Percentiles rank a stretch among this genome's conserved stretches.
Evolutionary conservation across 1,284 basidiomycete genomes (phyloP).

Genomic region (Apiotrichum akiyoshidainum): DNA sequence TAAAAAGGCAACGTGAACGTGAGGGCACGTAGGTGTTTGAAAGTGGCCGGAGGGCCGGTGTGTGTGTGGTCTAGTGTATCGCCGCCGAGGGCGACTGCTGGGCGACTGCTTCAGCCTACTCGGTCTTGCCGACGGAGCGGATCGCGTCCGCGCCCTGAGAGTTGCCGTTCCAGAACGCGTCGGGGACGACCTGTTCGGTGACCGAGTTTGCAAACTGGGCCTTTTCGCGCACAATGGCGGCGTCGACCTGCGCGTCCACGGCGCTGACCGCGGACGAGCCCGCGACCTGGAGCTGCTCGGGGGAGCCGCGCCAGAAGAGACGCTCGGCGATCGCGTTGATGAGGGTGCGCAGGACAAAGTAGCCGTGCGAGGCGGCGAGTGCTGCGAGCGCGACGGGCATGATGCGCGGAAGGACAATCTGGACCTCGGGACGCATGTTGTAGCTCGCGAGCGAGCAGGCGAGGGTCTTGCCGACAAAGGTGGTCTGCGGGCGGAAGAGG

Average conservation of each 20-base stretch:
- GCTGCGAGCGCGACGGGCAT: conserved; percentile 69
- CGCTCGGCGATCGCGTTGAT: conserved; percentile 70
- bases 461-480: conserved; percentile 13
- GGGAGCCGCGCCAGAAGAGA: conserved; percentile 67
- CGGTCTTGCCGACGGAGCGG: conserved; percentile 33
- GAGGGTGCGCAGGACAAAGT: conserved; percentile 62
- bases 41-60: conserved; percentile 33
- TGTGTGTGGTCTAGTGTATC: too few relatives aligned
- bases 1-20: background rate
- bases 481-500: conserved; percentile 61
- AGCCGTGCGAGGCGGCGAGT: conserved; percentile 75
- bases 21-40: background rate
- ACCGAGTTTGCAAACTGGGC: background rate
- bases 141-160: conserved; percentile 42
- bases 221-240: background rate
- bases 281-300: conserved; percentile 54
- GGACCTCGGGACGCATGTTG: conserved; percentile 27
- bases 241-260: background rate
- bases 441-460: conserved; percentile 36
- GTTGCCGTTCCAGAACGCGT: conserved; percentile 45
- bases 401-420: conserved; percentile 49
- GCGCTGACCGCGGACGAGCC: conserved; percentile 1
- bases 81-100: too few relatives aligned
- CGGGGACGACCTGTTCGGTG: conserved; percentile 3
- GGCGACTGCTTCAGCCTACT: too few relatives aligned